Evolutionary conservation across 306 rosid species (phyloP), one percentile per base, ranked within the genome.

Genomic region (Casuarina glauca): DNA sequence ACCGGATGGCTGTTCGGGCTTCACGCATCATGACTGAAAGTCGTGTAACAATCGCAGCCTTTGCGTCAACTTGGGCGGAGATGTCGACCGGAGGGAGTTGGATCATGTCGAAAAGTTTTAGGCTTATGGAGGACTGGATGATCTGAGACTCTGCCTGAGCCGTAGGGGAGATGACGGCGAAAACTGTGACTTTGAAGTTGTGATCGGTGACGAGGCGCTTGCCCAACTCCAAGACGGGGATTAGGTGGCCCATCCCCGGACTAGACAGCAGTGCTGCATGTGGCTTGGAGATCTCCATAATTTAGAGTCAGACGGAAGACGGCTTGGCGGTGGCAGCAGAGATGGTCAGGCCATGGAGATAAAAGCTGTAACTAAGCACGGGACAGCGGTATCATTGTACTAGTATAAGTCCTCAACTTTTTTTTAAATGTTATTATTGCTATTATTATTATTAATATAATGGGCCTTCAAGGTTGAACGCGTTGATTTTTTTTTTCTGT

Each of bases 161-260:
- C 26, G 69, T 13, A 52, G 73, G 78, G 70, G 81, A 78, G 38
- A 78, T 48, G 51, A 85, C 69, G 63, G 77, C 86, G 7, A 88
- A 79, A 78, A 88, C 53, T 5, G 90, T 89, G 57, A 76, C 83
- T 26, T 72, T 38, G 80, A 84, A 69, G 62, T 70, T 74, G 70
- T 46, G 86, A 46, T 58, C 76, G 72, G 52, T 20, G 66, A 72
- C 72, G 2, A 91, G 81, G 68, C 81, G 79, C 6, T 85, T 89
- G 0, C 72, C 89, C 0, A 91, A 89, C 64, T 89, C 89, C 26
- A 91, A 74, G 4, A 38, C 48, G 0, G 90, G 90, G 64, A 91
- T 79, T n/a, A 89, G 69, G 50, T 91, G 91, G 26, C 96, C 96
- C 6, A 82, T 45, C 6, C 93, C 96, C 0, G 87, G 91, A 78